Base-by-base conservation (phyloP, 805 yeast species). In the Ogataea wickerhamii region DNA sequence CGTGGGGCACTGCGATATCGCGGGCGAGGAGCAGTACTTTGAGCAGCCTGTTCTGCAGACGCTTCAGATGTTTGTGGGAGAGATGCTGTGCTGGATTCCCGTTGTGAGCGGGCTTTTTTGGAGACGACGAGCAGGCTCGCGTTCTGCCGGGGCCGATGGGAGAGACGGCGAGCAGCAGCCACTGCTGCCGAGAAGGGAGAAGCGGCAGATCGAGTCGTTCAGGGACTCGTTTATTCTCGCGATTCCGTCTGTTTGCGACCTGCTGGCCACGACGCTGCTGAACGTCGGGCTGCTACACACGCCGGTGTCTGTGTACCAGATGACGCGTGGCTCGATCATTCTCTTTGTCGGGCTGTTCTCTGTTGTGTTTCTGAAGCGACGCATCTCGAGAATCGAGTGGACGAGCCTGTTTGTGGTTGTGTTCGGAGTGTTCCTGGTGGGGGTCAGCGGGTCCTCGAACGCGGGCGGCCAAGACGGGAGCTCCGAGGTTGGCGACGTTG, bases 21-120 rank as follows among this genome's bases (percentile, higher is more conserved):
- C 75, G 5, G 72, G 71, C 13, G 56, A 60, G n/a, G 76, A 67
- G 32, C 58, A 63, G 25, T 58, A 63, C 41, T 85, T 82, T 52
- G 85, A 84, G 48, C 89, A 84, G 61, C 93, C 94, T 0, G 87
- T 81, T 6, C 55, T 85, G 24, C 93, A 85, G 56, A 80, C 93
- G 2, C 61, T 82, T 14, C 91, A 85, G 59, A 85, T 85, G 93
- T 84, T 85, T 52, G 56, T 82, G 4, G 94, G 89, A 18, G 94
- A 85, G 53, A 60, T 75, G 42, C 39, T 60, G 4, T 61, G 67
- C 37, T 62, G 68, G 68, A 26, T 61, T 6, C 63, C 66, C 5
- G 46, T 62, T 12, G 40, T 53, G 0, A n/a, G n/a, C n/a, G n/a
- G n/a, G n/a, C n/a, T n/a, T n/a, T n/a, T n/a, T n/a, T n/a, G n/a